These are phyloP conservation scores for Exophiala spinifera DNA, from an alignment of 2,329 filamentous ascomycete species.

Conservation along the genomic window DNA sequence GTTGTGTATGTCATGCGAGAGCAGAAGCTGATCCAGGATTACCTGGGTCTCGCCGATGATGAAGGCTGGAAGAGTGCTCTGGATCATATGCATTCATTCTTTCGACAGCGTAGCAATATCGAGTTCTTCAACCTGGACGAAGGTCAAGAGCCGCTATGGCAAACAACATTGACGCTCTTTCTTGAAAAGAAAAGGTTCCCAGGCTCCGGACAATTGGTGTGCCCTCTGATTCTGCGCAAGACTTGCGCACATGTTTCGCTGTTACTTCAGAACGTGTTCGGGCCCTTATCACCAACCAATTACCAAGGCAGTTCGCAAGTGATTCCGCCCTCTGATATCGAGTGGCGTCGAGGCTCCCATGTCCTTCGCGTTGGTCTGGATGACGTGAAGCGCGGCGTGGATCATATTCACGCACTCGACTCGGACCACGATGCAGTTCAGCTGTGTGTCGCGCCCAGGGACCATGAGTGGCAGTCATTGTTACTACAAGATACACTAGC, in stretches of 20 bases:
- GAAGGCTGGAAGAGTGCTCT: slow-evolving; percentile 21
- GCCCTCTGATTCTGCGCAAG: not conserved
- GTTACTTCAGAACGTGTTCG: slow-evolving; percentile 46
- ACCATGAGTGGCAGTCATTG: slow-evolving; percentile 33
- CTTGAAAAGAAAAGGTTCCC: not conserved
- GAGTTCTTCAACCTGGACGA: slow-evolving; percentile 43
- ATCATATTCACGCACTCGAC: too few relatives aligned
- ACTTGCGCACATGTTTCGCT: slow-evolving; percentile 40
- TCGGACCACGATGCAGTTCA: slow-evolving; percentile 49
- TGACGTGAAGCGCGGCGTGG: slow-evolving; percentile 55
- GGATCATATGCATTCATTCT: slow-evolving; percentile 40
- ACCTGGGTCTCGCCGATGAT: slow-evolving; percentile 58
- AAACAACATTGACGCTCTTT: not conserved
- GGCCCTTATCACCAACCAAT: slow-evolving; percentile 42
- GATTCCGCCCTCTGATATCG: too few relatives aligned
- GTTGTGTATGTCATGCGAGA: slow-evolving; percentile 42
- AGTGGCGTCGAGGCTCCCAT: too few relatives aligned
- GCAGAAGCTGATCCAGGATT: slow-evolving; percentile 36
- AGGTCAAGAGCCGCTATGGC: slow-evolving; percentile 29
- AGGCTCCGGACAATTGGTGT: too few relatives aligned
- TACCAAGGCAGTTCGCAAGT: too few relatives aligned
- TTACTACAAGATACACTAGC: too few relatives aligned
- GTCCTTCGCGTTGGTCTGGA: not conserved
- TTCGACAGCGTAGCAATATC: slow-evolving; percentile 56
- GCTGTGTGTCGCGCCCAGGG: slow-evolving; percentile 6